Percentiles rank a stretch among this genome's conserved stretches.
Evolutionary conservation across 495 filamentous ascomycete species (phyloP).

Genomic region (Cenococcum geophilum): DNA sequence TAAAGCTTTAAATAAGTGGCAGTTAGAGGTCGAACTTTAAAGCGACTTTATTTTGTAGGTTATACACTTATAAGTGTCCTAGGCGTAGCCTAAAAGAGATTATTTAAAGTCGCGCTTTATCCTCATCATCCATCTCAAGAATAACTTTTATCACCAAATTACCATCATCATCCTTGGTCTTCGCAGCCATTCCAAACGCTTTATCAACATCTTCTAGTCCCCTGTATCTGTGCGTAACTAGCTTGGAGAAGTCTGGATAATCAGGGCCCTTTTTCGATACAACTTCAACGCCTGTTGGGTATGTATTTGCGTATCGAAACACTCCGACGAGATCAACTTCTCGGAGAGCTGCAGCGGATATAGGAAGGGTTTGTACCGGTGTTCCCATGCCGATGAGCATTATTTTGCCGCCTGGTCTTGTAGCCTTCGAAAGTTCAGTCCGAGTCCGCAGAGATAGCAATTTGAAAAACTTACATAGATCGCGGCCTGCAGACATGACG

Average conservation of each 20-base stretch:
- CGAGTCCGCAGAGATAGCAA: background rate
- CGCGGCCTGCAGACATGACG: conserved; percentile 75
- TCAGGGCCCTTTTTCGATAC: conserved; percentile 56
- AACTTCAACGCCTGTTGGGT: conserved; percentile 71
- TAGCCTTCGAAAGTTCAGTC: conserved; percentile 39
- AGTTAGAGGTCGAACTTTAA: no score
- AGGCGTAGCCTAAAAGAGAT: no score
- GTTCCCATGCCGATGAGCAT: conserved; percentile 94
- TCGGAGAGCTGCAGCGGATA: conserved; percentile 75
- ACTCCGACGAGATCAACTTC: conserved; percentile 92
- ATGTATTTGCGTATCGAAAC: conserved; percentile 86
- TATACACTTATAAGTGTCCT: no score
- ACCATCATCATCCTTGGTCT: conserved; percentile 68
- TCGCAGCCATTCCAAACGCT: conserved; percentile 77
- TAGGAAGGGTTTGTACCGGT: conserved; percentile 77
- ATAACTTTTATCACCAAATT: conserved; percentile 81
- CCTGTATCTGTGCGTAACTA: conserved; percentile 71
- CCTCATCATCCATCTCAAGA: conserved; percentile 48
- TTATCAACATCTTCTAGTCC: conserved; percentile 58
- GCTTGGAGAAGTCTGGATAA: conserved; percentile 56
- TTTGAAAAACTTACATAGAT: conserved; percentile 55
- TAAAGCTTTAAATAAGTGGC: no score
- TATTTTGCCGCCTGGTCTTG: conserved; percentile 69
- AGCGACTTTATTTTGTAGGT: no score
- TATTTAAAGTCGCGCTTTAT: conserved; percentile 11